A percentile compares a stretch with the other conserved stretches of the same genome.
phyloP scores from a whole-genome alignment of 2,329 filamentous ascomycete species.

The Trichoderma aggressivum region DNA sequence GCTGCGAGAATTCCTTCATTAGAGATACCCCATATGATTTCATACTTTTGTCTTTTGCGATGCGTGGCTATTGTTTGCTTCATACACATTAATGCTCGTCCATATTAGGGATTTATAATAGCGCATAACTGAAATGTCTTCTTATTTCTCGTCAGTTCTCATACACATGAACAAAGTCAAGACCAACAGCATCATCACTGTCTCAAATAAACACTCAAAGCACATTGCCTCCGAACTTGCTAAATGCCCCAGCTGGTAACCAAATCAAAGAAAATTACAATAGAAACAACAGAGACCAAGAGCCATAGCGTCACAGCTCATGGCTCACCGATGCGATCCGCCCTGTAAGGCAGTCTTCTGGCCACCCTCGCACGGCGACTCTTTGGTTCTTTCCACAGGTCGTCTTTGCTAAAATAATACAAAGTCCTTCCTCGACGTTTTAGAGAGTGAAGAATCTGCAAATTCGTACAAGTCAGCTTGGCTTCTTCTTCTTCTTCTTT shows the following conservation, averaged over 20 bases:
- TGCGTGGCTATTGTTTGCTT: neutral
- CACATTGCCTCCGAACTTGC: neutral
- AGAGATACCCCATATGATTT: slow-evolving; percentile 28
- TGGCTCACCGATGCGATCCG: neutral
- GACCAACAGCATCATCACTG: neutral
- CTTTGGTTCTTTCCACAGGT: slow-evolving; percentile 14
- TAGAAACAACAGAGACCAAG: neutral
- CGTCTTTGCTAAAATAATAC: slow-evolving; percentile 55
- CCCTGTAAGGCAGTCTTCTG: neutral
- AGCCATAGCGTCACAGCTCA: neutral
- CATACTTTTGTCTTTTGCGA: neutral
- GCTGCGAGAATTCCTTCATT: slow-evolving; percentile 20
- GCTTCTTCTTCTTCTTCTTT: neutral
- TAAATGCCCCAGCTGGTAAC: neutral
- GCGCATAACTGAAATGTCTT: neutral
- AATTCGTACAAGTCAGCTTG: neutral
- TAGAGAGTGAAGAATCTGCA: slow-evolving; percentile 46
- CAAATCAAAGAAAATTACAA: neutral
- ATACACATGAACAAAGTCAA: neutral
- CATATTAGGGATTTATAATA: neutral
- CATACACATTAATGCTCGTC: neutral
- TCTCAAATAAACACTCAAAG: neutral
- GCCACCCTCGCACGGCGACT: neutral
- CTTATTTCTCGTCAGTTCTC: neutral
- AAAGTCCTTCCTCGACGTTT: slow-evolving; percentile 49